Conservation (phyloP, 768 basidiomycete species). For the Gyrodon lividus region DNA sequence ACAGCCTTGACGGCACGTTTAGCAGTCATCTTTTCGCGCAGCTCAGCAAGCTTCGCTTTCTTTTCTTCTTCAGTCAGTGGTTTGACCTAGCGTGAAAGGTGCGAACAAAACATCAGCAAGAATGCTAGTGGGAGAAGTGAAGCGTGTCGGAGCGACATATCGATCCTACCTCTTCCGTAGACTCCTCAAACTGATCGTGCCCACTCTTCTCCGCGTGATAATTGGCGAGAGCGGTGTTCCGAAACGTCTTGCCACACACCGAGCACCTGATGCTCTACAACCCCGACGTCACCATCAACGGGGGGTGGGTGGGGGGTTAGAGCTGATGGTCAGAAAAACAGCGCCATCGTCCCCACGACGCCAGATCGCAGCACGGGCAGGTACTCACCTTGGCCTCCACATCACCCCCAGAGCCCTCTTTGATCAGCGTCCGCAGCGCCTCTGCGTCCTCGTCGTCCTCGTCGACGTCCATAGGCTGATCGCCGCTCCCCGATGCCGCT, state of each 20-base stretch:
- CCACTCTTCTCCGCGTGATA: constrained; percentile 95
- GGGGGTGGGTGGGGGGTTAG: too few species aligned
- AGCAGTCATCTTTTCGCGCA: constrained; percentile 74
- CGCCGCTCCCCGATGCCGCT: constrained; percentile 11
- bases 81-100: constrained; percentile 60
- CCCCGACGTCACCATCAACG: background rate
- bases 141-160: constrained; percentile 2
- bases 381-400: constrained; percentile 63
- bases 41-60: constrained; percentile 73
- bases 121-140: background rate
- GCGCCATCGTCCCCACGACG: too few species aligned
- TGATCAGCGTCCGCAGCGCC: constrained; percentile 50
- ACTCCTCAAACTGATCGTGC: constrained; percentile 95
- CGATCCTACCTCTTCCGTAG: constrained; percentile 76
- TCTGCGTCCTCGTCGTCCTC: constrained; percentile 74
- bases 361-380: background rate
- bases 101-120: background rate
- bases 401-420: constrained; percentile 39
- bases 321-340: background rate
- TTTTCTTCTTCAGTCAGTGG: constrained; percentile 95
- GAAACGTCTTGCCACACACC: constrained; percentile 83
- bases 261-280: constrained; percentile 79
- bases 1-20: constrained; percentile 75
- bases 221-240: constrained; percentile 82
- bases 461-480: constrained; percentile 48